Conservation (phyloP, 495 filamentous ascomycete species). For the Cercophora newfieldiana region DNA sequence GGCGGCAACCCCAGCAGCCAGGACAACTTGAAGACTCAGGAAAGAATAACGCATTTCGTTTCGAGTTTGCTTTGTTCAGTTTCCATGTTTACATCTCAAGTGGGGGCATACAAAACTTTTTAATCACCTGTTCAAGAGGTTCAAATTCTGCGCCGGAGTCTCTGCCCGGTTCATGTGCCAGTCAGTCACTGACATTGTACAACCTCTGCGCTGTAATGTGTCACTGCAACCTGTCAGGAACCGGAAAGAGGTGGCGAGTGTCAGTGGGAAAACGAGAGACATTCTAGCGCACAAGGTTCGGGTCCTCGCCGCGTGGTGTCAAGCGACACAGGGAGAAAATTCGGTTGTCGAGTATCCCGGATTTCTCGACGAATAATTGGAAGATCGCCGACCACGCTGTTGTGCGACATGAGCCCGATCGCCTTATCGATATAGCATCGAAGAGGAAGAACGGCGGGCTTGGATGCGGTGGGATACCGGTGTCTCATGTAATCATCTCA, state of each 20-base stretch:
- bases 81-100: background rate
- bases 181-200: background rate
- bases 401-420: background rate
- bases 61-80: background rate
- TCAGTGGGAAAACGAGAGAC: background rate
- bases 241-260: background rate
- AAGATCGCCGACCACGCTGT: background rate
- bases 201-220: conserved; percentile 21
- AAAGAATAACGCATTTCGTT: background rate
- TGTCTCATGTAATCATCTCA: background rate
- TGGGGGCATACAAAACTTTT: background rate
- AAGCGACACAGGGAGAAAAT: background rate
- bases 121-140: background rate
- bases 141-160: background rate
- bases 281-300: too few relatives aligned
- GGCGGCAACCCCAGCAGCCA: background rate
- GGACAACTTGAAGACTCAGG: background rate
- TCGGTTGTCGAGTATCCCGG: background rate
- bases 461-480: background rate
- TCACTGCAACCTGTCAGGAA: background rate
- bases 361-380: background rate
- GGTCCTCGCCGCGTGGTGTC: background rate
- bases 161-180: background rate
- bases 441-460: background rate
- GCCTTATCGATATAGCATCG: background rate